phyloP scores from a whole-genome alignment of 768 basidiomycete genomes.

The Butyriboletus loyo region DNA sequence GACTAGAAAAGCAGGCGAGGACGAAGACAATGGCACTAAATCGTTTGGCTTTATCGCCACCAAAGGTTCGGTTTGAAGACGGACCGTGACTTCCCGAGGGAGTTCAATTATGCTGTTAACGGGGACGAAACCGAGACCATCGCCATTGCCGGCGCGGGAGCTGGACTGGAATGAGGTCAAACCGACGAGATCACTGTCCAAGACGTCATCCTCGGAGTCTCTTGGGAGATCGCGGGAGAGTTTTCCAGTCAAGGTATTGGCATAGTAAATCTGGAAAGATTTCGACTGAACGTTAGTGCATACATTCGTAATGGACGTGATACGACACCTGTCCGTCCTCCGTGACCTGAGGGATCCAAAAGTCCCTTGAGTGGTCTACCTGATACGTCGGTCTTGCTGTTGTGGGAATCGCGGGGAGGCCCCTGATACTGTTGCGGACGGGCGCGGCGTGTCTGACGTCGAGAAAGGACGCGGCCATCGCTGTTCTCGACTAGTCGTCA shows the following conservation, averaged over 20 bases:
- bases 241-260: conserved; percentile 81
- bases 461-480: conserved; percentile 19
- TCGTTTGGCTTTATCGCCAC: neutral
- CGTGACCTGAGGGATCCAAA: conserved; percentile 89
- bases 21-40: neutral
- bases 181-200: conserved; percentile 55
- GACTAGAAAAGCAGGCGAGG: neutral
- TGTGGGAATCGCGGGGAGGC: conserved; percentile 28
- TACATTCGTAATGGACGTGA: neutral
- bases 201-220: conserved; percentile 56
- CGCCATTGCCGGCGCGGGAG: conserved; percentile 48
- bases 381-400: neutral
- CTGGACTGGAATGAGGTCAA: conserved; percentile 48
- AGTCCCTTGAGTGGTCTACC: conserved; percentile 51
- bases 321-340: conserved; percentile 70
- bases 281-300: neutral
- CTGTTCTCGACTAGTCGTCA: conserved; percentile 6
- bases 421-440: conserved; percentile 25
- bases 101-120: conserved; percentile 16
- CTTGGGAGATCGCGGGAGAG: conserved; percentile 77
- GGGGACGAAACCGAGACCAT: conserved; percentile 42
- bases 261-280: conserved; percentile 77
- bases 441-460: conserved; percentile 1
- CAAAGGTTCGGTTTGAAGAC: neutral
- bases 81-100: neutral